phyloP scores from a whole-genome alignment of 2,329 filamentous ascomycete species.

The Neospermospora avenae region DNA sequence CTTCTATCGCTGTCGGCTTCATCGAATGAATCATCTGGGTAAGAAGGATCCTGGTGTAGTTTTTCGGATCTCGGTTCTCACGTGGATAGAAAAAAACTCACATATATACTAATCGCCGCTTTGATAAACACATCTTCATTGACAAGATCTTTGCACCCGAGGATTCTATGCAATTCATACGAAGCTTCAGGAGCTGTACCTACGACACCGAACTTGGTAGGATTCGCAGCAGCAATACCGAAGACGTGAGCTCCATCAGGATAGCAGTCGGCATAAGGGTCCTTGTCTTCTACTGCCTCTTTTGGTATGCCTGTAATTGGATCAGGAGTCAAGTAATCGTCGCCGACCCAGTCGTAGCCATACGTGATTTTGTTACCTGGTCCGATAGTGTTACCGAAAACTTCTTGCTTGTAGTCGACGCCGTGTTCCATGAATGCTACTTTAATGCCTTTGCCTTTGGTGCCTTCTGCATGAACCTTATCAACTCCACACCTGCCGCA shows the following conservation, averaged over 20 bases:
- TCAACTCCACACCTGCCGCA: slow-evolving; percentile 33
- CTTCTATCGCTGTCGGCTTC: too few relatives aligned
- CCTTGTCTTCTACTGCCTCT: background rate
- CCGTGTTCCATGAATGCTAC: slow-evolving; percentile 40
- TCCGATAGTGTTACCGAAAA: slow-evolving; percentile 63
- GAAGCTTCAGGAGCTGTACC: slow-evolving; percentile 26
- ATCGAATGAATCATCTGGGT: too few relatives aligned
- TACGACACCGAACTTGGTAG: slow-evolving; percentile 16
- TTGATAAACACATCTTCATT: slow-evolving; percentile 22
- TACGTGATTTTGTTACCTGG: slow-evolving; percentile 53
- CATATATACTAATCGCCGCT: slow-evolving; percentile 12
- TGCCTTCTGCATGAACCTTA: slow-evolving; percentile 41
- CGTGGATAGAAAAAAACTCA: too few relatives aligned
- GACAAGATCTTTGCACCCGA: slow-evolving; percentile 18
- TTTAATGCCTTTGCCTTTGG: slow-evolving; percentile 45
- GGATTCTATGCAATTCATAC: slow-evolving; percentile 3
- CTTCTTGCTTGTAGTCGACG: slow-evolving; percentile 60
- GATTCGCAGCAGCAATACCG: slow-evolving; percentile 18
- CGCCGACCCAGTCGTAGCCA: slow-evolving; percentile 56
- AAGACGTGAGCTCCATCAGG: slow-evolving; percentile 22
- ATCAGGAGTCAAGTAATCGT: slow-evolving; percentile 33
- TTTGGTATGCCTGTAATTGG: background rate
- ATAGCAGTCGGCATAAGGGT: background rate
- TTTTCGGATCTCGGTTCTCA: background rate
- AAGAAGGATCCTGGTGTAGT: background rate